Evolutionary conservation across 108 stramenopile species (phyloP), one percentile per base, ranked within the genome.

Genomic region (Chaetoceros tenuissimus): DNA sequence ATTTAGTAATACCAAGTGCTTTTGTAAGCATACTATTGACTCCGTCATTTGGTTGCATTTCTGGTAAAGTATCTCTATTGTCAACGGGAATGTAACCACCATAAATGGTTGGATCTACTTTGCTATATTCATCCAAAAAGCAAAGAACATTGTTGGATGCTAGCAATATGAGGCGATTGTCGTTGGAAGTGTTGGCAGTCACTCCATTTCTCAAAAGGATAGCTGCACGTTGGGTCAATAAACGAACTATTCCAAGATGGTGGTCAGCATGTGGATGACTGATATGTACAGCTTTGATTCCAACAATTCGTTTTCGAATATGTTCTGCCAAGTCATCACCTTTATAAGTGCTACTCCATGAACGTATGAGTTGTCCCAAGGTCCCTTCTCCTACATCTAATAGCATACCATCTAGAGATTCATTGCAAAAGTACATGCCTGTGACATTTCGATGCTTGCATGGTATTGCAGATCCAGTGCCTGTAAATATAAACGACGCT

Each of bases 261-360:
- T 99, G 98, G 63, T 99, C 98, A 1, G 98, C 98, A 66, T 99
- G 98, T 25, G 87, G 89, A 66, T 99, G 98, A 26, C 93, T 92
- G 23, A 99, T 93, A 95, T 96, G 97, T 18, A 95, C 89, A 28
- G 89, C 84, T 55, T 82, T 76, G 43, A 98, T 87, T 10, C 13
- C 13, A 10, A 40, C 8, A 13, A 40, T 40, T 13, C 64, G 53
- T 21, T 58, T 57, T 10, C 86, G 34, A 0, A 62, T 27, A 1
- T 57, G 18, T 45, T 64, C 48, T 1, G 5, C 30, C 0, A 48
- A 57, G 59, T 55, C 17, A 50, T 27, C 1, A 45, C 48, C 18
- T 21, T 28, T 22, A 31, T 31, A 16, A 17, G 16, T 57, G 22
- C 63, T 72, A 25, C 50, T 71, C 71, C 68, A 77, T 60, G 80